phyloP scores from a whole-genome alignment of 2,329 filamentous ascomycete species.

The Aspergillus melleus region DNA sequence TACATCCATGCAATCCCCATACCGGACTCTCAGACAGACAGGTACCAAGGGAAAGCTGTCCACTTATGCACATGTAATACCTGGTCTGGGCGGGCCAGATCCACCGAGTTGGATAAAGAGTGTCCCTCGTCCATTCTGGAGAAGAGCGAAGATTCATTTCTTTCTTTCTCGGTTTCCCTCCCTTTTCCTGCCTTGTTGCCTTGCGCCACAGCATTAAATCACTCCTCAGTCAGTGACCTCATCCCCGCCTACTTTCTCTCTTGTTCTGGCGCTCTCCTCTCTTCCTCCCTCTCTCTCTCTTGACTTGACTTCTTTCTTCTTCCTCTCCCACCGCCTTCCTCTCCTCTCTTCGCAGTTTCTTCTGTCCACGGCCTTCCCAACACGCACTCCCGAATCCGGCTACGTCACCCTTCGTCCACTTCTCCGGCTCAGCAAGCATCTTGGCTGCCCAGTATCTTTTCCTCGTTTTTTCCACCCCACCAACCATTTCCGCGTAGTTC shows the following conservation, averaged over 20 bases:
- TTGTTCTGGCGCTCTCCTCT: not conserved
- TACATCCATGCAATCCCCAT: not conserved
- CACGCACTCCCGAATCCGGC: conserved; percentile 1
- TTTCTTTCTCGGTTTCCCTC: conserved; percentile 18
- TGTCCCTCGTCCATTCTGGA: conserved; percentile 11
- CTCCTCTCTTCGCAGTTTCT: not conserved
- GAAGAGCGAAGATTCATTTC: conserved; percentile 16
- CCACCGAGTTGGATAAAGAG: conserved; percentile 29
- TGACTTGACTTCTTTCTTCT: not conserved
- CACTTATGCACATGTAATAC: conserved; percentile 12
- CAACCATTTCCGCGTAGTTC: not conserved
- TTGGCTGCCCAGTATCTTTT: conserved; percentile 9
- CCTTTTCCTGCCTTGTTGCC: conserved; percentile 16
- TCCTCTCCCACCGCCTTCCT: not conserved
- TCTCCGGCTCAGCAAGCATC: not conserved
- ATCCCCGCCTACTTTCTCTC: conserved; percentile 8
- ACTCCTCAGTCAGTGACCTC: conserved; percentile 16
- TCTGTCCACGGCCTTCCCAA: not conserved
- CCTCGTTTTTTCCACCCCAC: conserved; percentile 5
- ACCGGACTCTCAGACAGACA: not conserved
- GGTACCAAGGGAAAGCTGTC: not conserved
- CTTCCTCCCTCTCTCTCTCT: not conserved
- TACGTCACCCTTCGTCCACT: conserved; percentile 9
- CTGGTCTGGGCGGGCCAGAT: conserved; percentile 11
- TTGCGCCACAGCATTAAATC: conserved; percentile 6